Conservation (phyloP, 169 alveolate species). For the Cryptosporidium viatorum region DNA sequence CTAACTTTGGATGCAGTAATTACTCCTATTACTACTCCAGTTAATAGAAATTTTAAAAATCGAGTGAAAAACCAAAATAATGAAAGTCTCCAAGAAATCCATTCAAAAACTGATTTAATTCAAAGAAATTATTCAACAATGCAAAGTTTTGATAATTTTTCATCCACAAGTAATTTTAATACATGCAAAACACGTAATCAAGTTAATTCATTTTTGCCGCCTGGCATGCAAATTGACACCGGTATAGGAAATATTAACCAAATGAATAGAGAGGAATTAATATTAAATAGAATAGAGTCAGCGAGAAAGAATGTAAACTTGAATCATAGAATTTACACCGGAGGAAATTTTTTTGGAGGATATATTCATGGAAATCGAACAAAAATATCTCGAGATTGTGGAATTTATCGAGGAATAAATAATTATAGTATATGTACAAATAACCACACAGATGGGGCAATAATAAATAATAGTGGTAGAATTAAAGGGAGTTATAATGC, state of each 20-base stretch:
- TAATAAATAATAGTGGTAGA: not conserved
- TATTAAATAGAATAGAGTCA: slow-evolving; percentile 61
- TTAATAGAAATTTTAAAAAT: not conserved
- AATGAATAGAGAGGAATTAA: slow-evolving; percentile 37
- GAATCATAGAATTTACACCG: not conserved
- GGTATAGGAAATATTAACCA: not conserved
- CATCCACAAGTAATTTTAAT: not conserved
- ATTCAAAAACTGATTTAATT: slow-evolving; percentile 7
- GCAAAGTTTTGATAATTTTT: not conserved
- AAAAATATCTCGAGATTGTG: not conserved
- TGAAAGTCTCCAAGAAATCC: not conserved
- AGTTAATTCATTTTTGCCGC: slow-evolving; percentile 23
- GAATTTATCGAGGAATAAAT: not conserved
- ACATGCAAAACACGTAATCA: not conserved
- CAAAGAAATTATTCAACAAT: not conserved
- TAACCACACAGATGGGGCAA: not conserved
- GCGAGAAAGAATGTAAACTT: slow-evolving; percentile 48
- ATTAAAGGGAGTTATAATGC: not conserved
- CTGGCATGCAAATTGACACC: slow-evolving; percentile 6
- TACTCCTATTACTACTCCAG: slow-evolving; percentile 12
- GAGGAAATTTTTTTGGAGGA: not conserved
- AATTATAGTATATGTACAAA: slow-evolving; percentile 6
- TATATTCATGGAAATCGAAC: not conserved
- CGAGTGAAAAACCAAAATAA: not conserved
- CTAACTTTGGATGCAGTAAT: not conserved